Conservation (phyloP, 1,284 basidiomycete genomes). For the Wallemia hederae region DNA sequence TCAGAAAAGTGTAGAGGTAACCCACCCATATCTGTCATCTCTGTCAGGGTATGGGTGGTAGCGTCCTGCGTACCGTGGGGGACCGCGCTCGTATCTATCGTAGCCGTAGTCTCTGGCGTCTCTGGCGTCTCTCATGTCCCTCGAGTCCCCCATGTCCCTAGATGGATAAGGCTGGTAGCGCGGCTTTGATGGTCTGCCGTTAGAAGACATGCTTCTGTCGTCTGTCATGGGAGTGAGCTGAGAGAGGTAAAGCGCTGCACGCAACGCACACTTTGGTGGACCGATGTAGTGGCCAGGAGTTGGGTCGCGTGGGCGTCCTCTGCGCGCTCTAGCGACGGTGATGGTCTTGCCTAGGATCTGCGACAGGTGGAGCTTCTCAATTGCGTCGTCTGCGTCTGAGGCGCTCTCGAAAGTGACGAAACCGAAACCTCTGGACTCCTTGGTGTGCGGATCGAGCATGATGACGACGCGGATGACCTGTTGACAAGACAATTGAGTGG, state of each 20-base stretch:
- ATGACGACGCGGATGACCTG: slow-evolving; percentile 43
- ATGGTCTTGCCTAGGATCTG: slow-evolving; percentile 62
- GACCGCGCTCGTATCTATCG: slow-evolving; percentile 13
- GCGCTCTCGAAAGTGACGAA: slow-evolving; percentile 78
- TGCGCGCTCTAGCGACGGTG: slow-evolving; percentile 70
- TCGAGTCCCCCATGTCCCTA: too few species aligned
- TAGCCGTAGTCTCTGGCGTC: slow-evolving; percentile 8
- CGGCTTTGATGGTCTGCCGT: not conserved
- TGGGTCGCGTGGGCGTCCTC: slow-evolving; percentile 73
- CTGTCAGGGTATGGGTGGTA: slow-evolving; percentile 2
- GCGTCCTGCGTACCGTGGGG: slow-evolving; percentile 8
- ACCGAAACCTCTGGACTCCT: slow-evolving; percentile 86
- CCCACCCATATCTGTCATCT: not conserved
- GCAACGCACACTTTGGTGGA: slow-evolving; percentile 41
- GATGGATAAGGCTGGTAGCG: not conserved
- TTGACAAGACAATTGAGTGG: not conserved
- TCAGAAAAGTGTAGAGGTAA: not conserved
- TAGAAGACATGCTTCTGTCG: not conserved
- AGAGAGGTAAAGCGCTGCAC: not conserved
- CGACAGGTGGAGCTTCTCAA: slow-evolving; percentile 49
- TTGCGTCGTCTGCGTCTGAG: slow-evolving; percentile 69
- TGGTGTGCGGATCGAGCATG: slow-evolving; percentile 88
- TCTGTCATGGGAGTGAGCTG: not conserved
- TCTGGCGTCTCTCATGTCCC: not conserved
- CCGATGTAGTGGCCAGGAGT: slow-evolving; percentile 86